Conservation (phyloP, 2,329 filamentous ascomycete genomes). For the Pseudopithomyces maydicus region DNA sequence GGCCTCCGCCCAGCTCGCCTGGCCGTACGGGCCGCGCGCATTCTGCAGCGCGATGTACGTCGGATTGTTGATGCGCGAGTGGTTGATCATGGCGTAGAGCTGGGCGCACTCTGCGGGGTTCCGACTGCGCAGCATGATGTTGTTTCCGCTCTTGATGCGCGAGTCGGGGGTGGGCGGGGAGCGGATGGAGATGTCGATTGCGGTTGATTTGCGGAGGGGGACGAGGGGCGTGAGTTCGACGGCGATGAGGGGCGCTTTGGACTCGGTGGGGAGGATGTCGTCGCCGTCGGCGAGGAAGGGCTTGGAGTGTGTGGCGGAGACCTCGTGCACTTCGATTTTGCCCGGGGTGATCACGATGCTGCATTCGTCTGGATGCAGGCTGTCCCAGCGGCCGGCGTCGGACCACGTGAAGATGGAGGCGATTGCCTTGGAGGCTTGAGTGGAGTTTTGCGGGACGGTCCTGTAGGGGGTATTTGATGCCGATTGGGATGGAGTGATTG, state of each 20-base stretch:
- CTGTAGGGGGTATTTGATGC: slow-evolving; percentile 76
- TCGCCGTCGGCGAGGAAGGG: slow-evolving; percentile 47
- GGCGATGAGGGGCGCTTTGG: slow-evolving; percentile 62
- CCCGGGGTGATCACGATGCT: slow-evolving; percentile 67
- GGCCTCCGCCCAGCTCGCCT: slow-evolving; percentile 54
- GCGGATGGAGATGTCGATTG: slow-evolving; percentile 90
- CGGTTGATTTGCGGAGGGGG: slow-evolving; percentile 86
- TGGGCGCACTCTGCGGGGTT: slow-evolving; percentile 77
- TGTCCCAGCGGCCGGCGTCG: slow-evolving; percentile 63
- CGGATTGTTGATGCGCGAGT: slow-evolving; percentile 87
- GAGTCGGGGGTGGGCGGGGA: slow-evolving; percentile 80
- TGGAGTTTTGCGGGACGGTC: slow-evolving; percentile 56
- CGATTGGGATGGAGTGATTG: slow-evolving; percentile 78
- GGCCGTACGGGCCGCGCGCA: slow-evolving; percentile 64
- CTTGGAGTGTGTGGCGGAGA: slow-evolving; percentile 55
- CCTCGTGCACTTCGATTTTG: slow-evolving; percentile 67
- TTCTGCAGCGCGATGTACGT: slow-evolving; percentile 82
- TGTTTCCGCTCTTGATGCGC: slow-evolving; percentile 69
- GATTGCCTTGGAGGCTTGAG: slow-evolving; percentile 60
- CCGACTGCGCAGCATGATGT: slow-evolving; percentile 88
- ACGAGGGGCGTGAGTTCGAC: slow-evolving; percentile 91
- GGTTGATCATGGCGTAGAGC: slow-evolving; percentile 85
- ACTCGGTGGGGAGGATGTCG: slow-evolving; percentile 41
- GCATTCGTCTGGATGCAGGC: slow-evolving; percentile 65
- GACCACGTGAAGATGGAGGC: slow-evolving; percentile 69